Evolutionary conservation across 257 asterid species (phyloP).

Genomic region (Linderniella brevidens): DNA sequence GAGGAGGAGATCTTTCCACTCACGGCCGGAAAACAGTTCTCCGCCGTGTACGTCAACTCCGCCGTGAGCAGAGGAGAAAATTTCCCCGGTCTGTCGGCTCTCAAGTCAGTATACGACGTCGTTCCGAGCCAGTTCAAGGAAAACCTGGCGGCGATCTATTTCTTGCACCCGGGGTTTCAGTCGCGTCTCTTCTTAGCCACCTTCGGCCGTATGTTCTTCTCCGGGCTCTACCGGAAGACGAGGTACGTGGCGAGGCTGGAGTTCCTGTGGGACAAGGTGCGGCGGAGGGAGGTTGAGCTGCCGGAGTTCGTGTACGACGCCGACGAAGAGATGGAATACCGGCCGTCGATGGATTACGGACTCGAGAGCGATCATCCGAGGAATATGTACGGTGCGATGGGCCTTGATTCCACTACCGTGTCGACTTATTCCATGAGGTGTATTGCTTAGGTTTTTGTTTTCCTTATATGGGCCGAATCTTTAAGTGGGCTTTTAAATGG

Average conservation of each 20-base stretch:
- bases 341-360: conserved; percentile 40
- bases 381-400: conserved; percentile 7
- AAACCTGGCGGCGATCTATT: conserved; percentile 36
- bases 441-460: too few species aligned
- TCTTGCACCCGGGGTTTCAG: conserved; percentile 66
- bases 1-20: too few species aligned
- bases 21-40: too few species aligned
- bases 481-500: too few species aligned
- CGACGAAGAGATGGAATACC: conserved; percentile 48
- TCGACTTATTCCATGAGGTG: conserved; percentile 65
- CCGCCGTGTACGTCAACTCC: too few species aligned
- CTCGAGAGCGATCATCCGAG: conserved; percentile 77
- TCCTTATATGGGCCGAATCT: too few species aligned
- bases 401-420: conserved; percentile 24
- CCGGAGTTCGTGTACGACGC: conserved; percentile 70
- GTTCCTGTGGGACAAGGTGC: conserved; percentile 24
- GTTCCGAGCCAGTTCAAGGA: conserved; percentile 29
- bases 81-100: too few species aligned
- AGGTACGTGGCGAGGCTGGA: background rate
- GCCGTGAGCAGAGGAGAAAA: too few species aligned
- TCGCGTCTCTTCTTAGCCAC: conserved; percentile 74
- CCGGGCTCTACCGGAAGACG: conserved; percentile 12
- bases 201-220: conserved; percentile 47
- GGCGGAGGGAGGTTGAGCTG: conserved; percentile 41
- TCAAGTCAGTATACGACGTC: too few species aligned